Conservation (phyloP, 2,329 filamentous ascomycete species). For the Neofusicoccum umdonicola region DNA sequence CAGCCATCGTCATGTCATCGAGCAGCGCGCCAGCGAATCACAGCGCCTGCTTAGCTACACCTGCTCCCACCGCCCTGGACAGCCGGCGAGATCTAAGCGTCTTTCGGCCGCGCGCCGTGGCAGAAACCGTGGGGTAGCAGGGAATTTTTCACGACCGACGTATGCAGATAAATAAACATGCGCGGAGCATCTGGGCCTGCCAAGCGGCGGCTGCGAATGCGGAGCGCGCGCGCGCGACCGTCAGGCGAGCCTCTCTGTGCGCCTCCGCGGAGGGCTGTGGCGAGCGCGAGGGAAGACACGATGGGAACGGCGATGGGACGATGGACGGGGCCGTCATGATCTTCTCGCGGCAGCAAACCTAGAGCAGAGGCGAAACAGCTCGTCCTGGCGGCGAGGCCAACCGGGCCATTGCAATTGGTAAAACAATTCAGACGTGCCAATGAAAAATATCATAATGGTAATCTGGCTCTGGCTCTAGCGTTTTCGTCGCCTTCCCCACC, state of each 20-base stretch:
- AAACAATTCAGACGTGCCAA: slow-evolving; percentile 8
- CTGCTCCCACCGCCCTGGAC: slow-evolving; percentile 27
- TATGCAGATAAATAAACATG: slow-evolving; percentile 16
- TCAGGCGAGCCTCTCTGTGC: background rate
- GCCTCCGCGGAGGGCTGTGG: background rate
- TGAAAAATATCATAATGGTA: slow-evolving; percentile 16
- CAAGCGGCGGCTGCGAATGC: slow-evolving; percentile 6
- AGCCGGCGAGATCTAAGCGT: slow-evolving; percentile 15
- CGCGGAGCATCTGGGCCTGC: slow-evolving; percentile 7
- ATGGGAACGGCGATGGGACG: background rate
- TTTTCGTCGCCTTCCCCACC: slow-evolving; percentile 14
- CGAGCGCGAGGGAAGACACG: background rate
- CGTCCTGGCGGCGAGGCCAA: slow-evolving; percentile 4
- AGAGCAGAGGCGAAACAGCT: background rate
- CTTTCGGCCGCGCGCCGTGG: slow-evolving; percentile 20
- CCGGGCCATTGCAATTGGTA: slow-evolving; percentile 12
- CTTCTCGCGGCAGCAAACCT: background rate
- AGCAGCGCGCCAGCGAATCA: slow-evolving; percentile 1
- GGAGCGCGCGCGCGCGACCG: slow-evolving; percentile 1
- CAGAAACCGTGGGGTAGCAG: slow-evolving; percentile 35
- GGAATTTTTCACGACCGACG: slow-evolving; percentile 25
- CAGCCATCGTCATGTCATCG: slow-evolving; percentile 11
- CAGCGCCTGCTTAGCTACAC: slow-evolving; percentile 2
- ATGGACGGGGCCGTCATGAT: background rate
- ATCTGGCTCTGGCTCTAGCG: slow-evolving; percentile 16